Conservation (phyloP, 2,329 filamentous ascomycete species). For the Apiospora marii region DNA sequence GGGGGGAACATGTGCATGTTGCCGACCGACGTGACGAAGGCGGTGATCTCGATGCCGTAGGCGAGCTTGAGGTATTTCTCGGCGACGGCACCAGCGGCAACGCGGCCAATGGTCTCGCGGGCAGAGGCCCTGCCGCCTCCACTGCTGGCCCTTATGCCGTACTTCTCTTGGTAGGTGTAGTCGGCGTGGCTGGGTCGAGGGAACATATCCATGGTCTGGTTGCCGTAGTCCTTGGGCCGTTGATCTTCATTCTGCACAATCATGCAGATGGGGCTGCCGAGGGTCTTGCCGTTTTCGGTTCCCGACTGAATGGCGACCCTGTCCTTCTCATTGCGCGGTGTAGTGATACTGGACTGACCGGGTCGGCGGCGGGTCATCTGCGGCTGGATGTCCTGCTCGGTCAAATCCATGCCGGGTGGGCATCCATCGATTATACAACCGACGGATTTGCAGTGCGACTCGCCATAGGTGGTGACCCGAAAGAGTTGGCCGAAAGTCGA, state of each 20-base stretch:
- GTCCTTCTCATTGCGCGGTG: slow-evolving; percentile 92
- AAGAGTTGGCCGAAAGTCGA: slow-evolving; percentile 89
- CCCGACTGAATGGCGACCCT: slow-evolving; percentile 91
- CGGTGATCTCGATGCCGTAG: slow-evolving; percentile 89
- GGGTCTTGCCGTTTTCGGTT: slow-evolving; percentile 86
- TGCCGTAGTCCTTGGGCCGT: slow-evolving; percentile 88
- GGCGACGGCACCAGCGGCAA: slow-evolving; percentile 89
- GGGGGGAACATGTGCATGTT: slow-evolving; percentile 79
- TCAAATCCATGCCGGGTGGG: slow-evolving; percentile 86
- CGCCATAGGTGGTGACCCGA: slow-evolving; percentile 83
- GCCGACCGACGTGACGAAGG: slow-evolving; percentile 88
- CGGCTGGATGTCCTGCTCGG: slow-evolving; percentile 88
- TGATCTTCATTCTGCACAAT: slow-evolving; percentile 92
- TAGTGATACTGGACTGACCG: slow-evolving; percentile 89
- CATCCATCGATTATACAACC: slow-evolving; percentile 95
- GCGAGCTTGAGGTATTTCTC: slow-evolving; percentile 88
- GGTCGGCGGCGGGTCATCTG: slow-evolving; percentile 92
- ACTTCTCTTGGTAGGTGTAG: slow-evolving; percentile 97
- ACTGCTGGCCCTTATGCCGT: slow-evolving; percentile 89
- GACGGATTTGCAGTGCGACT: slow-evolving; percentile 91
- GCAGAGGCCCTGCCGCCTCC: slow-evolving; percentile 91
- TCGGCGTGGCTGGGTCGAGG: slow-evolving; percentile 93
- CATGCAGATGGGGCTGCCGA: slow-evolving; percentile 91
- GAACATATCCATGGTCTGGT: slow-evolving; percentile 88
- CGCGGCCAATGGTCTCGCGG: slow-evolving; percentile 92